Conservation (phyloP, 768 basidiomycete species). For the Asterophora lycoperdoides region DNA sequence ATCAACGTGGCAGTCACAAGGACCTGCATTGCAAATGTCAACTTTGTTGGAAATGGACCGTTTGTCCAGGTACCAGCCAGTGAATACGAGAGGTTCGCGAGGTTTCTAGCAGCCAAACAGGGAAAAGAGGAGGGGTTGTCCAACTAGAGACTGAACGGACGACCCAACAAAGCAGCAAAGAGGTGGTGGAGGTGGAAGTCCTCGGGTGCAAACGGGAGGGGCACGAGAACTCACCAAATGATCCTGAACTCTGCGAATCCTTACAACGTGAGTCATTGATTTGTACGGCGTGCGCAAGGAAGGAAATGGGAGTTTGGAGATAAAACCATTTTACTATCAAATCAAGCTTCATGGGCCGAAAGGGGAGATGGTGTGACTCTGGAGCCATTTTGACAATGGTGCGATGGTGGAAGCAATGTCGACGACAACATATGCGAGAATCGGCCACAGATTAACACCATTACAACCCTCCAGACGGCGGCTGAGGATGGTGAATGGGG, state of each 20-base stretch:
- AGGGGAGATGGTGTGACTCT: neutral
- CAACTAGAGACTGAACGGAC: conserved; percentile 13
- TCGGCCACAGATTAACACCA: neutral
- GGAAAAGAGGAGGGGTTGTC: conserved; percentile 18
- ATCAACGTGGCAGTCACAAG: neutral
- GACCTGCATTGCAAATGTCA: too few relatives aligned
- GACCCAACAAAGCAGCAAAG: conserved; percentile 10
- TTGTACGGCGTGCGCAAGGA: neutral
- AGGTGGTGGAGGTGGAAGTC: neutral
- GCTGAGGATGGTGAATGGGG: conserved; percentile 24
- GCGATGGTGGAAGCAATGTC: conserved; percentile 22
- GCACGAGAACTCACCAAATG: neutral
- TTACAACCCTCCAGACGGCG: neutral
- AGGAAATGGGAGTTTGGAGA: neutral
- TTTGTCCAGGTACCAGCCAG: too few relatives aligned
- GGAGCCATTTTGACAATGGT: conserved; percentile 18
- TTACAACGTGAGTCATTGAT: conserved; percentile 4
- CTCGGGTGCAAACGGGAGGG: neutral
- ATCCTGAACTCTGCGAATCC: neutral
- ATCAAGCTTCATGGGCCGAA: neutral
- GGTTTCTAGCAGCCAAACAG: neutral
- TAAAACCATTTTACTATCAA: conserved; percentile 4
- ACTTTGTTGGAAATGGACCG: too few relatives aligned
- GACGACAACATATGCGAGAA: neutral
- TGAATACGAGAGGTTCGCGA: too few relatives aligned